Evolutionary conservation across 192 early-diverging fungal genomes (phyloP).

Genomic region (Backusella mclennaniae): DNA sequence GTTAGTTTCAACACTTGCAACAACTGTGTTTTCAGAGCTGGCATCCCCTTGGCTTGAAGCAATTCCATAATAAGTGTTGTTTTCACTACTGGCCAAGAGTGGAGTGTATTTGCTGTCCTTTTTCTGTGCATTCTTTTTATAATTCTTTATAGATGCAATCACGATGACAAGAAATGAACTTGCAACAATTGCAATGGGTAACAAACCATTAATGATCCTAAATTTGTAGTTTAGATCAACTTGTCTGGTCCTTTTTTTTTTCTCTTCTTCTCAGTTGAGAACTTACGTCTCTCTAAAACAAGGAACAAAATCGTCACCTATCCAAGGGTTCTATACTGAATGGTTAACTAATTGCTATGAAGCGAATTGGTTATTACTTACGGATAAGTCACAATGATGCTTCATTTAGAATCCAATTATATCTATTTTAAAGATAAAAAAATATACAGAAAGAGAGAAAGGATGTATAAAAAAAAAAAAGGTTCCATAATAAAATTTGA

Average conservation of each 20-base stretch:
- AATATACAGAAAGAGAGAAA: neutral
- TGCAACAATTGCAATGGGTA: slow-evolving; percentile 9
- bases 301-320: slow-evolving; percentile 26
- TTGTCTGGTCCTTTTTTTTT: neutral
- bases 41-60: neutral
- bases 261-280: neutral
- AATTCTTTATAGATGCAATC: slow-evolving; percentile 13
- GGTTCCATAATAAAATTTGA: neutral
- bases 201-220: slow-evolving; percentile 22
- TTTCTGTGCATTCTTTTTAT: neutral
- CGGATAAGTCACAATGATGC: slow-evolving; percentile 8
- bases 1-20: neutral
- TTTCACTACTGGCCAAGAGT: neutral
- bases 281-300: slow-evolving; percentile 36
- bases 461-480: neutral
- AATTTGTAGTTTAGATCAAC: neutral
- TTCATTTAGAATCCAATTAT: neutral
- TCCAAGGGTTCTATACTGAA: slow-evolving; percentile 13
- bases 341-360: neutral
- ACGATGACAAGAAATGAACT: slow-evolving; percentile 5
- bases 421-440: neutral
- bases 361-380: neutral
- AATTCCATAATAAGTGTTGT: slow-evolving; percentile 10
- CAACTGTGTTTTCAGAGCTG: slow-evolving; percentile 12
- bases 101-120: neutral